phyloP scores from a whole-genome alignment of 306 rosid species.

The Cucurbita ficifolia region DNA sequence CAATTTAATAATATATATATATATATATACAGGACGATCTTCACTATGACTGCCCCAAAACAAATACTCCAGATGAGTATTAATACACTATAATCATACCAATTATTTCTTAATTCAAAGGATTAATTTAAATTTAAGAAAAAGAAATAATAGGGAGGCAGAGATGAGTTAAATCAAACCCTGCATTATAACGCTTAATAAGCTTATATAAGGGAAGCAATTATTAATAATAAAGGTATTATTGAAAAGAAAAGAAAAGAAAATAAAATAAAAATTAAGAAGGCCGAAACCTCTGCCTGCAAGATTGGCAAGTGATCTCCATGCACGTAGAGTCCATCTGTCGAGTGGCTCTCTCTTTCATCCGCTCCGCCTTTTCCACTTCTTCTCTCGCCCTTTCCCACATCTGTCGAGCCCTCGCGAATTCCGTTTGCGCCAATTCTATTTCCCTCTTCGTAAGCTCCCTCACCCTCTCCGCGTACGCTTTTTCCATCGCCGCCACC shows the following conservation, averaged over 20 bases:
- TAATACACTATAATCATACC: neutral
- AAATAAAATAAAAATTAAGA: neutral
- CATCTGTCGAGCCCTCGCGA: conserved; percentile 71
- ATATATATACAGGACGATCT: neutral
- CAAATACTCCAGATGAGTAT: neutral
- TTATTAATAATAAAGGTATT: neutral
- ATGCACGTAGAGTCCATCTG: conserved; percentile 64
- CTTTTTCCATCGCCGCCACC: conserved; percentile 87
- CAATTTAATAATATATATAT: neutral
- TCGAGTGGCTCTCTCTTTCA: conserved; percentile 56
- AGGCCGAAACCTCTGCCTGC: conserved; percentile 82
- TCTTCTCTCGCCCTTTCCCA: conserved; percentile 94
- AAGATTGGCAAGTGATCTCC: conserved; percentile 97
- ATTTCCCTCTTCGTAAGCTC: conserved; percentile 78
- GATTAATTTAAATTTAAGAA: neutral
- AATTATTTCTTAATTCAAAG: neutral
- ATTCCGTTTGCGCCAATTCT: conserved; percentile 92
- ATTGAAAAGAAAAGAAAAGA: no score
- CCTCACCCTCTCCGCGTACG: conserved; percentile 78
- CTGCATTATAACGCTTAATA: neutral
- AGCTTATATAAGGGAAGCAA: neutral
- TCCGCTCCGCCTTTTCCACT: conserved; percentile 64
- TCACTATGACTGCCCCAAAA: neutral
- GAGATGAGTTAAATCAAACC: neutral
- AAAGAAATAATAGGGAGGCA: neutral